Evolutionary conservation across 106 monocot genomes (phyloP).

Genomic region (Iris macrosiphon): DNA sequence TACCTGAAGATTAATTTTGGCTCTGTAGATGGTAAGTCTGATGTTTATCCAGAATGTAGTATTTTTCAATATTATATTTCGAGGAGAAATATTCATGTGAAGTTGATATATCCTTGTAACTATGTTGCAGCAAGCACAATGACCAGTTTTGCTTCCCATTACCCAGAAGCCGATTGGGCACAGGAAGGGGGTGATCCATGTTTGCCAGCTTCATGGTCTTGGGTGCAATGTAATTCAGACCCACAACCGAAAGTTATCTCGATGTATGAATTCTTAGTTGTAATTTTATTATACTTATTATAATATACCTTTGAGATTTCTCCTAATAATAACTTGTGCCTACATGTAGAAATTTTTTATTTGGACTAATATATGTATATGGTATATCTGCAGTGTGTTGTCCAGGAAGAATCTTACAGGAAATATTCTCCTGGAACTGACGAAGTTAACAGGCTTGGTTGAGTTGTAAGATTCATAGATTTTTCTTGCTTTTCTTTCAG

Average conservation of each 20-base stretch:
- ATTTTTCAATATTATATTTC: neutral
- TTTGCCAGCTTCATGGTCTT: conserved; percentile 82
- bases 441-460: conserved; percentile 66
- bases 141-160: conserved; percentile 53
- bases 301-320: neutral
- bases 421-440: conserved; percentile 58
- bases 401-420: conserved; percentile 78
- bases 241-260: conserved; percentile 56
- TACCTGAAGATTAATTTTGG: conserved; percentile 64
- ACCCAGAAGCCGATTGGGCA: conserved; percentile 64
- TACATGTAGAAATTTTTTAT: neutral
- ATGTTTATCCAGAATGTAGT: neutral
- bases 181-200: conserved; percentile 98
- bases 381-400: conserved; percentile 42
- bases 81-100: neutral
- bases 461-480: conserved; percentile 54
- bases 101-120: conserved; percentile 11
- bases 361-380: conserved; percentile 5
- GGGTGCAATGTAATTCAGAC: conserved; percentile 85
- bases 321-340: neutral
- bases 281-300: no score
- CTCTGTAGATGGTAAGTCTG: conserved; percentile 73
- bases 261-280: conserved; percentile 75
- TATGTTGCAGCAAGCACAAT: conserved; percentile 37
- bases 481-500: no score